Evolutionary conservation across 1,284 basidiomycete species (phyloP).

Genomic region (Boletus smithii): DNA sequence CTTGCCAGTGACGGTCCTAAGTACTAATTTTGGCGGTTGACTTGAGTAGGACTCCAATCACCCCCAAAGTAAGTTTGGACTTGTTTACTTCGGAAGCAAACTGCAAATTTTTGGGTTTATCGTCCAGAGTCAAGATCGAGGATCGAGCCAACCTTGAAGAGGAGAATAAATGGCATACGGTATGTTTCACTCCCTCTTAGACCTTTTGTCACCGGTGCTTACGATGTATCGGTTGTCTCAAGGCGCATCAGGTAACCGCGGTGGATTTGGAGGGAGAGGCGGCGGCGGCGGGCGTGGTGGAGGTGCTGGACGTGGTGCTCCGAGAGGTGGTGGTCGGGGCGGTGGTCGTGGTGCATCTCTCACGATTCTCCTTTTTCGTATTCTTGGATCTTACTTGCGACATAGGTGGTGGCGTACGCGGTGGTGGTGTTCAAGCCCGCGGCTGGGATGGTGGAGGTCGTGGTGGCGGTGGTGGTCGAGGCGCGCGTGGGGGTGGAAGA

Average conservation of each 20-base stretch:
- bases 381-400: slow-evolving; percentile 7
- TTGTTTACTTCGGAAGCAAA: slow-evolving; percentile 6
- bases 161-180: slow-evolving; percentile 31
- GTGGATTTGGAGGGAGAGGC: slow-evolving; percentile 45
- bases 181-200: slow-evolving; percentile 2
- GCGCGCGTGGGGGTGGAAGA: slow-evolving; percentile 41
- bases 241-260: slow-evolving; percentile 55
- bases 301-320: slow-evolving; percentile 42
- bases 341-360: slow-evolving; percentile 26
- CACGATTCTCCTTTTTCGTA: background rate
- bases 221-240: background rate
- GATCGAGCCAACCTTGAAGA: slow-evolving; percentile 15
- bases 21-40: too few species aligned
- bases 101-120: slow-evolving; percentile 18
- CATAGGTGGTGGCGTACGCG: slow-evolving; percentile 24
- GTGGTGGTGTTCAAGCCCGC: slow-evolving; percentile 31
- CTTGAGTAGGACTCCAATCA: too few species aligned
- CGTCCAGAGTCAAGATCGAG: slow-evolving; percentile 13
- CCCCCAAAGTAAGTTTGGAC: too few species aligned
- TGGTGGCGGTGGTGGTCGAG: slow-evolving; percentile 36
- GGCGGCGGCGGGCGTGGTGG: slow-evolving; percentile 36
- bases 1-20: too few species aligned
- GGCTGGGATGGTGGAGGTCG: slow-evolving; percentile 25
- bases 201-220: background rate
- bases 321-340: slow-evolving; percentile 43